These are phyloP conservation scores for Diaporthe australafricana DNA, from an alignment of 2,329 filamentous ascomycete species.

Conservation along the genomic window DNA sequence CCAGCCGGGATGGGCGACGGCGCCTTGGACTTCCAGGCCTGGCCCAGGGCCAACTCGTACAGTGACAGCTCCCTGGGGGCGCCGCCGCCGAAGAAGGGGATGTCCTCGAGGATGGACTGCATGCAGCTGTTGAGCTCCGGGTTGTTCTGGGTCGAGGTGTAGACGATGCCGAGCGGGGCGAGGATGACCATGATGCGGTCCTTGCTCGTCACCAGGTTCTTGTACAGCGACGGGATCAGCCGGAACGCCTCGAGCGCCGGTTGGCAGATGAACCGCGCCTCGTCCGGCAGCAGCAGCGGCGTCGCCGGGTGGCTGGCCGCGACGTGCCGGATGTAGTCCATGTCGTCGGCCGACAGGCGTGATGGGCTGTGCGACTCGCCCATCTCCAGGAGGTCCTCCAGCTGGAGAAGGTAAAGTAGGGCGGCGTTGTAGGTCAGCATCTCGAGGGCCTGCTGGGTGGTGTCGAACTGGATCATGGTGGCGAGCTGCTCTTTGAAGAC, in stretches of 20 bases:
- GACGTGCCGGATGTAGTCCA: conserved; percentile 16
- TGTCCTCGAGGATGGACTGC: conserved; percentile 36
- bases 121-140: conserved; percentile 35
- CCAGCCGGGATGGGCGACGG: conserved; percentile 23
- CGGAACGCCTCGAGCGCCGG: conserved; percentile 37
- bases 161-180: conserved; percentile 37
- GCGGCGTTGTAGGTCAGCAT: conserved; percentile 38
- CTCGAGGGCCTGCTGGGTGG: conserved; percentile 36
- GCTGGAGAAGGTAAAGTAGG: conserved; percentile 36
- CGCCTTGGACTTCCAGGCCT: conserved; percentile 27
- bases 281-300: conserved; percentile 32
- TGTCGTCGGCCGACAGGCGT: conserved; percentile 9
- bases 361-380: conserved; percentile 25
- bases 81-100: conserved; percentile 33
- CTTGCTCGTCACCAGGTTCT: conserved; percentile 35
- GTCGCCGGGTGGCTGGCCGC: background rate
- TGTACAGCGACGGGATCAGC: conserved; percentile 37
- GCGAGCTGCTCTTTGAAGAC: conserved; percentile 34
- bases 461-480: conserved; percentile 34
- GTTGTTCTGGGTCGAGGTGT: conserved; percentile 31
- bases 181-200: conserved; percentile 38
- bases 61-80: conserved; percentile 28
- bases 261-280: conserved; percentile 35
- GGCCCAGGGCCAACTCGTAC: conserved; percentile 31
- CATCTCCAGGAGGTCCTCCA: conserved; percentile 34